A percentile compares a stretch with the other conserved stretches of the same genome.
These are phyloP conservation scores for Spathaspora passalidarum DNA, from an alignment of 805 yeast genomes.

Conservation along the genomic window DNA sequence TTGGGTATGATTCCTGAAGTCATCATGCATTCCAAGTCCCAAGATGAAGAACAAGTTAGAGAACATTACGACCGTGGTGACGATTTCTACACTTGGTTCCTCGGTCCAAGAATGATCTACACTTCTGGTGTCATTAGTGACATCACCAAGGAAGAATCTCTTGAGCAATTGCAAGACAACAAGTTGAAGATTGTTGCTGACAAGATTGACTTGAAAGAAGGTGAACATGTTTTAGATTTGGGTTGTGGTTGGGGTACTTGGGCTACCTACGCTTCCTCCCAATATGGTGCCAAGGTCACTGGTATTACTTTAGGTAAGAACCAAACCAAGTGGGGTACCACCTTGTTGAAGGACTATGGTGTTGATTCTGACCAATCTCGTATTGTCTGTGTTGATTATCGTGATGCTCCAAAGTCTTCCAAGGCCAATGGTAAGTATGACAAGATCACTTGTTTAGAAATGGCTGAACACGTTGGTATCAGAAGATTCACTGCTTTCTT, in stretches of 20 bases:
- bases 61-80: constrained; percentile 96
- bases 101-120: constrained; percentile 93
- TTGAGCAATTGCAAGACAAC: constrained; percentile 84
- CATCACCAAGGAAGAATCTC: constrained; percentile 65
- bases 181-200: constrained; percentile 85
- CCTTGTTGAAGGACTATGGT: constrained; percentile 64
- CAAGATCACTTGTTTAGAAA: constrained; percentile 87
- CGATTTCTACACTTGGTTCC: constrained; percentile 90
- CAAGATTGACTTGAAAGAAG: constrained; percentile 69
- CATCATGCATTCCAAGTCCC: constrained; percentile 85
- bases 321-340: constrained; percentile 88
- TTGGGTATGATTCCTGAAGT: constrained; percentile 92
- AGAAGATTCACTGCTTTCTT: constrained; percentile 75
- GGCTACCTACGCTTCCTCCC: constrained; percentile 77
- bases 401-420: constrained; percentile 77
- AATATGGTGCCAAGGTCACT: constrained; percentile 81
- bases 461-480: constrained; percentile 96
- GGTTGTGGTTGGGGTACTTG: constrained; percentile 98
- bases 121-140: constrained; percentile 83
- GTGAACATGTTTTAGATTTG: constrained; percentile 75
- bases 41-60: constrained; percentile 94
- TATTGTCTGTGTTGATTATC: constrained; percentile 81
- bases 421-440: constrained; percentile 54
- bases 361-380: constrained; percentile 65
- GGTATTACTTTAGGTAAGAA: constrained; percentile 88